phyloP scores from a whole-genome alignment of 495 filamentous ascomycete species.

The Penicillium desertorum region DNA sequence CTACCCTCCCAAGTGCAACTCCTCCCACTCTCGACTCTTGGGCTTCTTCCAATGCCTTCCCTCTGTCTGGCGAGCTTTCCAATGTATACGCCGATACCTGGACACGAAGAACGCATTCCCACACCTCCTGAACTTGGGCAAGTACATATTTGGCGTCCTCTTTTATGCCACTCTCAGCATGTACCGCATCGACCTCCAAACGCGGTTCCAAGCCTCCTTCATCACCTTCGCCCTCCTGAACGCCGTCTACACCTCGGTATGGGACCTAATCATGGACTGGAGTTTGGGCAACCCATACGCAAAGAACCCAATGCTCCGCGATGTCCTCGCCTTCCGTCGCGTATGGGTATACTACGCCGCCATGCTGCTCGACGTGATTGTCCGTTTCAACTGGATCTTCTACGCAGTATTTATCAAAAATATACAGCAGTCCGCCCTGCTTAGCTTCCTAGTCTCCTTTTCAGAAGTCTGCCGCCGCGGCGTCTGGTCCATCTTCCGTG shows the following conservation, averaged over 20 bases:
- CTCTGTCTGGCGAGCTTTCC: slow-evolving; percentile 81
- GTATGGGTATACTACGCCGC: slow-evolving; percentile 80
- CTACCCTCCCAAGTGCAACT: slow-evolving; percentile 75
- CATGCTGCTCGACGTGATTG: slow-evolving; percentile 80
- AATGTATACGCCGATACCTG: slow-evolving; percentile 85
- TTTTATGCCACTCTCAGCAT: slow-evolving; percentile 73
- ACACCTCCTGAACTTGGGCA: slow-evolving; percentile 87
- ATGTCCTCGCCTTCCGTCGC: slow-evolving; percentile 72
- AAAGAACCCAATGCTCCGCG: slow-evolving; percentile 67
- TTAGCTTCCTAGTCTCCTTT: slow-evolving; percentile 72
- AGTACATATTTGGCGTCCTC: slow-evolving; percentile 83
- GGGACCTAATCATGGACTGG: slow-evolving; percentile 98
- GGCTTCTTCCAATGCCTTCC: slow-evolving; percentile 87
- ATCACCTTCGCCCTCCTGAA: slow-evolving; percentile 79
- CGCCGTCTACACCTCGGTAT: slow-evolving; percentile 79
- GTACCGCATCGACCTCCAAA: slow-evolving; percentile 69
- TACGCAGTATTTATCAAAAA: slow-evolving; percentile 80
- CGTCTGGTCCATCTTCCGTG: slow-evolving; percentile 87
- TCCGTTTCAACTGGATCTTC: slow-evolving; percentile 94
- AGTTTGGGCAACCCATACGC: slow-evolving; percentile 76
- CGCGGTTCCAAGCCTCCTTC: slow-evolving; percentile 63
- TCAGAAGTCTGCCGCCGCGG: slow-evolving; percentile 79
- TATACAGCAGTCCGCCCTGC: slow-evolving; percentile 73
- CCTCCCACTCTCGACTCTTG: slow-evolving; percentile 74
- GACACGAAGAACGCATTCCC: slow-evolving; percentile 88